These are phyloP conservation scores for Venturia nashicola DNA, from an alignment of 2,329 filamentous ascomycete genomes.

Conservation along the genomic window DNA sequence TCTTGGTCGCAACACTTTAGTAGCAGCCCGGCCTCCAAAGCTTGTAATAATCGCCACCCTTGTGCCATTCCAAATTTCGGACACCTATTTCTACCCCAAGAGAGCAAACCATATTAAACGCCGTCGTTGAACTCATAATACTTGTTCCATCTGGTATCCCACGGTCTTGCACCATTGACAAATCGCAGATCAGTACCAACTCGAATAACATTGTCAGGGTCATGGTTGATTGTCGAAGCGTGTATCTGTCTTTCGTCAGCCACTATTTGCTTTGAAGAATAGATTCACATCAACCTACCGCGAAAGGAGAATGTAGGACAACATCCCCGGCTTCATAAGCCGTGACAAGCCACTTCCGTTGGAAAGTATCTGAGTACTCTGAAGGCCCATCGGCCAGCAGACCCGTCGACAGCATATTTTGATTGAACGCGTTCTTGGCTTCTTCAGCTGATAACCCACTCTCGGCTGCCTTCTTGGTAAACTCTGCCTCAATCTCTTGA, in stretches of 20 bases:
- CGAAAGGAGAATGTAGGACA: slow-evolving; percentile 27
- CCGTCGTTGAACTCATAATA: not conserved
- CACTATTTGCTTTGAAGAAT: not conserved
- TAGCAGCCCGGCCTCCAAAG: too few relatives aligned
- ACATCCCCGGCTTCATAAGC: slow-evolving; percentile 39
- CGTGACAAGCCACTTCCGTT: slow-evolving; percentile 30
- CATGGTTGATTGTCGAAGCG: not conserved
- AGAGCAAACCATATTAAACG: not conserved
- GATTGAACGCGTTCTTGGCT: slow-evolving; percentile 26
- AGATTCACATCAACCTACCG: not conserved
- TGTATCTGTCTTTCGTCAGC: not conserved
- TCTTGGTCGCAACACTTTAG: too few relatives aligned
- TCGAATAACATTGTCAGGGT: not conserved
- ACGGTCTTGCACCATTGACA: not conserved
- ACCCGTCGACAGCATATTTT: slow-evolving; percentile 42
- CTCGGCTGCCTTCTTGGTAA: slow-evolving; percentile 23
- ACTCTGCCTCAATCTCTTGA: not conserved
- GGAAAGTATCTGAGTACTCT: slow-evolving; percentile 23
- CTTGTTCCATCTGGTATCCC: not conserved
- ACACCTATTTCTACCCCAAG: too few relatives aligned
- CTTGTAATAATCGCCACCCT: too few relatives aligned
- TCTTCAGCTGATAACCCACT: slow-evolving; percentile 37
- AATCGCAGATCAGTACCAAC: not conserved
- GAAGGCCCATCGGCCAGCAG: slow-evolving; percentile 36
- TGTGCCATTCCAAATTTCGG: too few relatives aligned